Evolutionary conservation across 768 basidiomycete species (phyloP).

Genomic region (Holtermanniella nyarrowii): DNA sequence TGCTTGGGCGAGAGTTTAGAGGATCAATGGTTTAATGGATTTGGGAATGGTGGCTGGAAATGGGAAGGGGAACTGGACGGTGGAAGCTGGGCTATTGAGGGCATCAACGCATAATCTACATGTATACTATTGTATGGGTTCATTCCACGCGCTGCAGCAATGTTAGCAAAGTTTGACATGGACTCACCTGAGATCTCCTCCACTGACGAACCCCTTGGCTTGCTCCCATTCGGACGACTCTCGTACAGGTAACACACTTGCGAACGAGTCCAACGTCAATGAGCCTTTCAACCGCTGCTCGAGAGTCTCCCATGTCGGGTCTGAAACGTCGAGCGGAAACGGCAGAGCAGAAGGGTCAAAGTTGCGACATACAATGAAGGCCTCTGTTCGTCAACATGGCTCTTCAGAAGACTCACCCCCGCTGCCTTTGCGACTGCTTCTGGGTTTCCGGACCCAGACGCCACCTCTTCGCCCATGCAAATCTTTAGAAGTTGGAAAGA

Average conservation of each 20-base stretch:
- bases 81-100: neutral
- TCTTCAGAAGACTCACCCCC: slow-evolving; percentile 36
- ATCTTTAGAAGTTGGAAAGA: slow-evolving; percentile 38
- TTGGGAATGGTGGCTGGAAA: neutral
- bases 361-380: slow-evolving; percentile 43
- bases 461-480: slow-evolving; percentile 34
- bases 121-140: no score
- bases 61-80: neutral
- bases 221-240: slow-evolving; percentile 19
- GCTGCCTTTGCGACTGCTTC: slow-evolving; percentile 43
- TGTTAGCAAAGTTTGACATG: neutral
- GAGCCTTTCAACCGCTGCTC: slow-evolving; percentile 19
- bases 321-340: slow-evolving; percentile 18
- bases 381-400: slow-evolving; percentile 32
- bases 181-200: slow-evolving; percentile 35
- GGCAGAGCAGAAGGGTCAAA: slow-evolving; percentile 36
- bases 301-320: slow-evolving; percentile 17
- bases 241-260: slow-evolving; percentile 10
- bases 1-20: neutral
- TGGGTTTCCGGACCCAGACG: slow-evolving; percentile 44
- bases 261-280: slow-evolving; percentile 29
- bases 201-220: slow-evolving; percentile 31
- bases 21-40: neutral
- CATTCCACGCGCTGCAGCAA: neutral
- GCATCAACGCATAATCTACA: no score